Conservation (phyloP, 164 flowering plant species). For the Tinospora cordifolia region DNA sequence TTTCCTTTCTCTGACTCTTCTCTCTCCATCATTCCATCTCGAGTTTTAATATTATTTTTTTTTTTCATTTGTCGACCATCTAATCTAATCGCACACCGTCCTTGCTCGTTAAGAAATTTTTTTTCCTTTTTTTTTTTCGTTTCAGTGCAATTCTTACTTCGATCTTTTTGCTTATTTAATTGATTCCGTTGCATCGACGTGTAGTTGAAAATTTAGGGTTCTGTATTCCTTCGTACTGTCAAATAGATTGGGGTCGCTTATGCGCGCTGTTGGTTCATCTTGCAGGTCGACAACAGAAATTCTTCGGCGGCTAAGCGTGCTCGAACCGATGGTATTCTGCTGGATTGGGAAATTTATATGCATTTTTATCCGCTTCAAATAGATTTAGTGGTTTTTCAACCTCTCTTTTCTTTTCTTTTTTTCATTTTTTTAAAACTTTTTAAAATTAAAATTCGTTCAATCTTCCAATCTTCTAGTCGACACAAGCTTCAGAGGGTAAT, state of each 20-base stretch:
- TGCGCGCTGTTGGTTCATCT: not conserved
- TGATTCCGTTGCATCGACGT: not conserved
- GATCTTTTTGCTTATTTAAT: not conserved
- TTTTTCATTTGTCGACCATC: not conserved
- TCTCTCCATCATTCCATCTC: not conserved
- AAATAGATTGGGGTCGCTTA: not conserved
- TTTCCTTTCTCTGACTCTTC: not conserved
- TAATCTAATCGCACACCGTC: not conserved
- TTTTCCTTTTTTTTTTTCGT: too few species aligned
- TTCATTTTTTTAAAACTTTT: too few species aligned
- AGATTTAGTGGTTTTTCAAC: too few species aligned
- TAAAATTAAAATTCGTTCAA: not conserved
- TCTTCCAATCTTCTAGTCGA: too few species aligned
- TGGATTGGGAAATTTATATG: not conserved
- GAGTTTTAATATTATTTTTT: too few species aligned
- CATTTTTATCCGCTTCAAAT: not conserved
- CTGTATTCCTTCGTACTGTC: not conserved
- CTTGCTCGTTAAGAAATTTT: not conserved
- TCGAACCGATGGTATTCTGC: constrained; percentile 76
- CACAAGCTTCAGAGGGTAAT: too few species aligned
- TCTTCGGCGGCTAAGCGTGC: constrained; percentile 94
- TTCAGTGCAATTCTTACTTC: too few species aligned
- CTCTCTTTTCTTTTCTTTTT: too few species aligned
- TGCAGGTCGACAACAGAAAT: constrained; percentile 77
- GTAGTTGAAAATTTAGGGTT: not conserved